Evolutionary conservation across 2,329 filamentous ascomycete genomes (phyloP).

Genomic region (Coniochaeta sp.): DNA sequence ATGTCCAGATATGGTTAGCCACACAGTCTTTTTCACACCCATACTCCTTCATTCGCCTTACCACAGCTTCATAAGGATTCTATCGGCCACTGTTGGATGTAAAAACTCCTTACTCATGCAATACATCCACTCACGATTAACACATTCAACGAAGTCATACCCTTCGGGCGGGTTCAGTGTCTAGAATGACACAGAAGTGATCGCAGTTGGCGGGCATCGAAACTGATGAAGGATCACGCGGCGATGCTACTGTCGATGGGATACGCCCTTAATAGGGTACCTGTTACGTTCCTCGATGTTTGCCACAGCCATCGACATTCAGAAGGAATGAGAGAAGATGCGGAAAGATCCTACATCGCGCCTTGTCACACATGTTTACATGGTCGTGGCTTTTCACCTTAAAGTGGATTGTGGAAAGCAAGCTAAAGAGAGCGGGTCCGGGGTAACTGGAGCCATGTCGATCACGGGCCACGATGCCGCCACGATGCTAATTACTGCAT

Average conservation of each 20-base stretch:
- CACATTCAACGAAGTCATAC: too few species aligned
- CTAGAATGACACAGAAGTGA: not conserved
- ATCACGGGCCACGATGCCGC: not conserved
- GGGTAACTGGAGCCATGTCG: not conserved
- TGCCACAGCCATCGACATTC: not conserved
- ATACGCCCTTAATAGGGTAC: not conserved
- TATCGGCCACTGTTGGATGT: not conserved
- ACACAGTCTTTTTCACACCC: not conserved
- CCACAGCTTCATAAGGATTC: not conserved
- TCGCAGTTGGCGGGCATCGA: not conserved
- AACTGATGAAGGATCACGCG: not conserved
- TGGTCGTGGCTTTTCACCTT: not conserved
- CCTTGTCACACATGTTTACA: not conserved
- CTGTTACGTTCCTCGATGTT: not conserved
- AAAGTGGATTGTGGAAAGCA: not conserved
- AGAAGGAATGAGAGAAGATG: not conserved
- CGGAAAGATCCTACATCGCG: not conserved
- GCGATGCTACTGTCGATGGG: not conserved
- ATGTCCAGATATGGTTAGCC: not conserved
- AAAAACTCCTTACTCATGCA: not conserved
- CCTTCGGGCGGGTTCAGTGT: too few species aligned
- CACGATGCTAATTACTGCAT: too few species aligned
- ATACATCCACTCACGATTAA: too few species aligned
- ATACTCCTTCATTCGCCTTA: not conserved
- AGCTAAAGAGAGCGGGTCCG: conserved; percentile 1